Percentiles rank a stretch among this genome's conserved stretches.
phyloP scores from a whole-genome alignment of 306 rosid species.

The Lupinus albus region DNA sequence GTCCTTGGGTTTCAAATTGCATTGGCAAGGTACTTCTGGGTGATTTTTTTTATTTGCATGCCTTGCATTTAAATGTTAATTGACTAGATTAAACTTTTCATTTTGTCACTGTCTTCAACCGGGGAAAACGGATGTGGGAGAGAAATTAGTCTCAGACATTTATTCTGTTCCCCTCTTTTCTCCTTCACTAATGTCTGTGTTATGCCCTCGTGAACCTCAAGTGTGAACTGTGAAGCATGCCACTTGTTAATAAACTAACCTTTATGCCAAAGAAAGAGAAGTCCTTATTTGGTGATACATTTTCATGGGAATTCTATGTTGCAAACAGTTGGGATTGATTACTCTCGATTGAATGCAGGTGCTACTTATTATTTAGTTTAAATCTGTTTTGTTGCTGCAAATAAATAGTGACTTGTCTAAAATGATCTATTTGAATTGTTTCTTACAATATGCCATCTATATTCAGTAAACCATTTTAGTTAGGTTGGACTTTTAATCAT shows the following conservation, averaged over 20 bases:
- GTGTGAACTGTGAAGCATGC: slow-evolving; percentile 20
- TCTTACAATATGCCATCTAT: slow-evolving; percentile 6
- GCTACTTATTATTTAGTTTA: slow-evolving; percentile 16
- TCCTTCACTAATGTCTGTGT: slow-evolving; percentile 1
- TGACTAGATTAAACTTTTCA: slow-evolving; percentile 22
- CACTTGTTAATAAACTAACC: slow-evolving; percentile 2
- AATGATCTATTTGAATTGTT: not conserved
- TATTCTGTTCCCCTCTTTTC: slow-evolving; percentile 3
- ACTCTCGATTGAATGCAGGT: not conserved
- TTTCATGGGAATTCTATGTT: slow-evolving; percentile 4
- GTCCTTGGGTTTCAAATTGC: slow-evolving; percentile 99
- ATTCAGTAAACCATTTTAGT: slow-evolving; percentile 4
- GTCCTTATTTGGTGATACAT: not conserved
- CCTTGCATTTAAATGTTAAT: slow-evolving; percentile 20
- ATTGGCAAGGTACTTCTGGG: slow-evolving; percentile 81
- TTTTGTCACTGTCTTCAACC: slow-evolving; percentile 22
- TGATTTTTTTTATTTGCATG: slow-evolving; percentile 14
- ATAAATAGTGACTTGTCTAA: slow-evolving; percentile 1
- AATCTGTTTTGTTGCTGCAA: not conserved
- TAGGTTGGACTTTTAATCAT: slow-evolving; percentile 22
- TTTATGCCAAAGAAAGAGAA: not conserved
- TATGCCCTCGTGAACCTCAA: slow-evolving; percentile 14
- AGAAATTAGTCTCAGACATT: slow-evolving; percentile 22
- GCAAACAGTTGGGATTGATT: slow-evolving; percentile 3
- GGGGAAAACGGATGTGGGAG: not conserved